phyloP scores from a whole-genome alignment of 192 early-diverging fungal species.

The Coemansia sp. region DNA sequence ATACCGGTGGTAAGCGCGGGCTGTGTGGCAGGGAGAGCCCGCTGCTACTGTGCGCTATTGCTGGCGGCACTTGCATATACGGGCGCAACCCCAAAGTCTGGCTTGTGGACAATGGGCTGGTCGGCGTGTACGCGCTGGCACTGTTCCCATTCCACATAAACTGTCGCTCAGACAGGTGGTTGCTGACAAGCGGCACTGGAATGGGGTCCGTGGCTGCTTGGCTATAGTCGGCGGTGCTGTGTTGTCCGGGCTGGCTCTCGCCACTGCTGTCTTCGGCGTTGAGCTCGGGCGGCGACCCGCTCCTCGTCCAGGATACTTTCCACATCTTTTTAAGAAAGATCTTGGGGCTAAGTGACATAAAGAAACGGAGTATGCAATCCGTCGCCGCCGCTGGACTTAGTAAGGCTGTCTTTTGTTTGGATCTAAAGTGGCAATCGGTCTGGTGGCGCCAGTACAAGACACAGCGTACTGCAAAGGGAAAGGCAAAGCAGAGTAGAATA shows the following conservation, averaged over 20 bases:
- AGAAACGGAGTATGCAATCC: not conserved
- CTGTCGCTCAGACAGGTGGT: constrained; percentile 6
- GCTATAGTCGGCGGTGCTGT: not conserved
- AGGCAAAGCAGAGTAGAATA: constrained; percentile 1
- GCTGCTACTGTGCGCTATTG: constrained; percentile 7
- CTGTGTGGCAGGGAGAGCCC: constrained; percentile 1
- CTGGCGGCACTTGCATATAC: constrained; percentile 14
- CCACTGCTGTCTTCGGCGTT: not conserved
- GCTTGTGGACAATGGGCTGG: constrained; percentile 28
- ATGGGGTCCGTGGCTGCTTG: not conserved
- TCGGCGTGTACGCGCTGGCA: constrained; percentile 29
- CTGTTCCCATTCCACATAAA: constrained; percentile 18
- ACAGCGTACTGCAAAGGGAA: not conserved
- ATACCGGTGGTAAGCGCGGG: not conserved
- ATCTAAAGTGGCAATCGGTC: constrained; percentile 1
- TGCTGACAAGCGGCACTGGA: not conserved
- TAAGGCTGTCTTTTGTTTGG: not conserved
- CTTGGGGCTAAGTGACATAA: constrained; percentile 39
- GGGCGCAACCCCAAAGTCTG: constrained; percentile 26
- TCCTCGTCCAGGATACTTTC: constrained; percentile 44
- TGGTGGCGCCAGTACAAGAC: constrained; percentile 2
- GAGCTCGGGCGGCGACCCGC: constrained; percentile 16
- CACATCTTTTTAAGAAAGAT: constrained; percentile 46
- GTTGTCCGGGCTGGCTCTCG: not conserved
- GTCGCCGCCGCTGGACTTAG: not conserved